Percentiles rank a stretch among this genome's conserved stretches.
These are phyloP conservation scores for Saturnispora halmiae DNA, from an alignment of 805 yeast species.

Conservation along the genomic window DNA sequence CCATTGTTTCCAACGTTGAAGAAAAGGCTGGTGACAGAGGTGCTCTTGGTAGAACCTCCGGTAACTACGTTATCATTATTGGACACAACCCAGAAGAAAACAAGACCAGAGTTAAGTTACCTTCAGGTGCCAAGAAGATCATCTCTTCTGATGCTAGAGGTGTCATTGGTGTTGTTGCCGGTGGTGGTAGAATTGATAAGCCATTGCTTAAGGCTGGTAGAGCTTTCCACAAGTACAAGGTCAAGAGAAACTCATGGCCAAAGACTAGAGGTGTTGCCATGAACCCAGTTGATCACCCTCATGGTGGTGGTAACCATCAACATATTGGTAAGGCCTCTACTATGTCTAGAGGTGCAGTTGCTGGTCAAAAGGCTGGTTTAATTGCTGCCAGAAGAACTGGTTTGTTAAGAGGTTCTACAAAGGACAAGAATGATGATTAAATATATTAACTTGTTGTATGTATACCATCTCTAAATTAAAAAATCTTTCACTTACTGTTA, in stretches of 20 bases:
- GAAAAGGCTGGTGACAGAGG: constrained; percentile 99
- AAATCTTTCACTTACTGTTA: neutral
- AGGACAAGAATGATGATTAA: constrained; percentile 40
- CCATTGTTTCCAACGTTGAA: constrained; percentile 96
- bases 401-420: constrained; percentile 95
- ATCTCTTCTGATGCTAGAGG: constrained; percentile 96
- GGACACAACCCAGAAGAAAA: constrained; percentile 99
- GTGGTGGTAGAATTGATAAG: constrained; percentile 99
- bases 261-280: constrained; percentile 99
- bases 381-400: constrained; percentile 99
- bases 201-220: constrained; percentile 99
- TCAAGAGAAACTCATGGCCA: constrained; percentile 99
- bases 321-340: constrained; percentile 99
- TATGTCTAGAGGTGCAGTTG: constrained; percentile 97
- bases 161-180: constrained; percentile 99
- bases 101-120: constrained; percentile 98
- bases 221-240: constrained; percentile 99
- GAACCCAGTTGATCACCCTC: constrained; percentile 99
- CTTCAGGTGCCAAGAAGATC: constrained; percentile 98
- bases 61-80: constrained; percentile 97
- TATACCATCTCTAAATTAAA: neutral
- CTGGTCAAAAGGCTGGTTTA: constrained; percentile 99
- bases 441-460: constrained; percentile 7
- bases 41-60: constrained; percentile 99
- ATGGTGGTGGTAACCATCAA: constrained; percentile 99